Conservation (phyloP, 192 early-diverging fungal genomes). For the Entomortierella chlamydospora region DNA sequence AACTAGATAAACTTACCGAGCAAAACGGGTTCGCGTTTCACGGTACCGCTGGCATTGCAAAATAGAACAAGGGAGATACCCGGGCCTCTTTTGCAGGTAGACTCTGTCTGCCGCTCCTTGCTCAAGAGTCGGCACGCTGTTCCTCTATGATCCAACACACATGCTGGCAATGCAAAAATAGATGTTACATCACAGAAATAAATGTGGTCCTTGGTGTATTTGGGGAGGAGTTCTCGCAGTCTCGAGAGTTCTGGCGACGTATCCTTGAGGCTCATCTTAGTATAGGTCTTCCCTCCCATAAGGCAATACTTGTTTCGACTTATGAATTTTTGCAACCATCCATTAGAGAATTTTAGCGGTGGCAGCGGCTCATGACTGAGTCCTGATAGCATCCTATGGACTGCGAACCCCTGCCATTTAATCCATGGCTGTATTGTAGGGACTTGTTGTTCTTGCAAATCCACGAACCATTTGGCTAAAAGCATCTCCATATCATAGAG, state of each 20-base stretch:
- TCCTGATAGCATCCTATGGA: constrained; percentile 19
- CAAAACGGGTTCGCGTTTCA: constrained; percentile 16
- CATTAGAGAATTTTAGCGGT: not conserved
- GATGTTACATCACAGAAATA: constrained; percentile 14
- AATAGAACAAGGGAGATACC: constrained; percentile 13
- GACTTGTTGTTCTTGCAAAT: no score
- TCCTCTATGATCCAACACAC: constrained; percentile 7
- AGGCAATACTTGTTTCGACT: not conserved
- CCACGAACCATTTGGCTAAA: no score
- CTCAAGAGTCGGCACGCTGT: constrained; percentile 14
- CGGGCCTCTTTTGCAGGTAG: constrained; percentile 4
- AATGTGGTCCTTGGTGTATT: constrained; percentile 11
- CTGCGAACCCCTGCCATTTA: constrained; percentile 9
- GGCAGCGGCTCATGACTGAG: constrained; percentile 10
- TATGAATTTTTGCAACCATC: constrained; percentile 1
- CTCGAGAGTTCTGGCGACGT: not conserved
- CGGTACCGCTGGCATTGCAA: constrained; percentile 17
- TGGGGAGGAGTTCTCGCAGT: not conserved
- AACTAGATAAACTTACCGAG: constrained; percentile 12
- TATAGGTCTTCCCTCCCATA: not conserved
- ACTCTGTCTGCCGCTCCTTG: not conserved
- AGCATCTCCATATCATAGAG: no score
- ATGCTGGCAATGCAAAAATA: constrained; percentile 16
- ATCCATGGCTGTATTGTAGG: no score
- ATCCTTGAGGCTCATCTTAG: not conserved